phyloP scores from a whole-genome alignment of 2,329 filamentous ascomycete genomes.

The Calycina herbarum region DNA sequence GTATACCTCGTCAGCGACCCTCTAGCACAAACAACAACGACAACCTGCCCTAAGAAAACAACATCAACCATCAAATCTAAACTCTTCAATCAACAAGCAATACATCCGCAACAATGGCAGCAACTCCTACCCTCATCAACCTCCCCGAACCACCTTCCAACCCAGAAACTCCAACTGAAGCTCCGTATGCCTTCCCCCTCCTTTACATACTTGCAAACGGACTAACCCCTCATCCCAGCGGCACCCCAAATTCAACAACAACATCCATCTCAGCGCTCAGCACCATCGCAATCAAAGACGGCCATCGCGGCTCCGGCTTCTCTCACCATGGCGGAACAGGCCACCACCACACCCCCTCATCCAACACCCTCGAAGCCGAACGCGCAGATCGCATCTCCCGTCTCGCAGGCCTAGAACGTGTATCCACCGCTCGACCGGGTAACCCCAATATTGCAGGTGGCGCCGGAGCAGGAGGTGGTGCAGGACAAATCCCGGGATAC shows the following conservation, averaged over 20 bases:
- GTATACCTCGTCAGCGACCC: neutral
- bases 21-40: neutral
- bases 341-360: conserved; percentile 60
- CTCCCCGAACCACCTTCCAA: conserved; percentile 80
- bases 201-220: neutral
- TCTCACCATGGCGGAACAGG: conserved; percentile 57
- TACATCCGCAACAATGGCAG: neutral
- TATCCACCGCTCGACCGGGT: conserved; percentile 67
- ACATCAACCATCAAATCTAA: neutral
- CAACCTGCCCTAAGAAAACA: neutral
- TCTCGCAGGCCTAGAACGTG: conserved; percentile 84
- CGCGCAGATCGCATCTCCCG: conserved; percentile 94
- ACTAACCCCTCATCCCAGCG: conserved; percentile 51
- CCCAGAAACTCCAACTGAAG: conserved; percentile 83
- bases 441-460: conserved; percentile 37
- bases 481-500: conserved; percentile 60
- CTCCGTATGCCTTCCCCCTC: conserved; percentile 65
- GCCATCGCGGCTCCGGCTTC: conserved; percentile 78
- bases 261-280: conserved; percentile 90
- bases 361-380: conserved; percentile 82
- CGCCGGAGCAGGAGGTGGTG: conserved; percentile 33
- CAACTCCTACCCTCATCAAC: conserved; percentile 67
- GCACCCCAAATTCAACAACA: conserved; percentile 88
- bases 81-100: neutral
- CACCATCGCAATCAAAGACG: conserved; percentile 94